These are phyloP conservation scores for Aaosphaeria pasadenensis DNA, from an alignment of 2,329 filamentous ascomycete species.

Conservation along the genomic window DNA sequence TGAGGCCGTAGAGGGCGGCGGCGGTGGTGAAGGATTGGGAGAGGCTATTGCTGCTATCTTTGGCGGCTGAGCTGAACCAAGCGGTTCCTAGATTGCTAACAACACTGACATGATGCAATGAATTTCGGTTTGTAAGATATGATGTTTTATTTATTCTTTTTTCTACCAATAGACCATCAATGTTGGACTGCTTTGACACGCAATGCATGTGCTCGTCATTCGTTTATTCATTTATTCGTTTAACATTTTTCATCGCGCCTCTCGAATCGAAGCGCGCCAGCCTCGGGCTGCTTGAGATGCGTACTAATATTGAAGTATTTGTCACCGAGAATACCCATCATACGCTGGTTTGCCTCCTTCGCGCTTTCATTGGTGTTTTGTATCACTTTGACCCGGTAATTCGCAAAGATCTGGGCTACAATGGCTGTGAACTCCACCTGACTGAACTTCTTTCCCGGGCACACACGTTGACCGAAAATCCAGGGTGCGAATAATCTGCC, in stretches of 20 bases:
- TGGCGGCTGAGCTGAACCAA: too few species aligned
- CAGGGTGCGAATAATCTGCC: conserved; percentile 21
- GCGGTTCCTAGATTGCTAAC: too few species aligned
- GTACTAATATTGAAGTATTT: conserved; percentile 16
- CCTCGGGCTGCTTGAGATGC: conserved; percentile 12
- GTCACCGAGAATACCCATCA: conserved; percentile 7
- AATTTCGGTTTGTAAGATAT: too few species aligned
- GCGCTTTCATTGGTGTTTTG: conserved; percentile 6
- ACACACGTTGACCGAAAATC: conserved; percentile 13
- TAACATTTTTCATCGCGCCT: background rate
- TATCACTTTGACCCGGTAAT: conserved; percentile 12
- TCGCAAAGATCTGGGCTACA: conserved; percentile 9
- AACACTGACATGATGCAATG: too few species aligned
- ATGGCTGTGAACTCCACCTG: conserved; percentile 19
- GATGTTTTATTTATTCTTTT: too few species aligned
- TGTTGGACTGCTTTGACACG: too few species aligned
- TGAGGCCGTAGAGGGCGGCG: too few species aligned
- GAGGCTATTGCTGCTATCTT: too few species aligned
- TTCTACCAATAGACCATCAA: too few species aligned
- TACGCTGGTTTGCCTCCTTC: conserved; percentile 5
- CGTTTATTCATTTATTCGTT: too few species aligned
- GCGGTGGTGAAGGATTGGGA: too few species aligned
- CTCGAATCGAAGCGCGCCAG: conserved; percentile 5
- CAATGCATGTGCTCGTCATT: too few species aligned
- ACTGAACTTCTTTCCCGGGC: conserved; percentile 22